Conservation (phyloP, 2,329 filamentous ascomycete genomes). For the Scolecobasidium constrictum region DNA sequence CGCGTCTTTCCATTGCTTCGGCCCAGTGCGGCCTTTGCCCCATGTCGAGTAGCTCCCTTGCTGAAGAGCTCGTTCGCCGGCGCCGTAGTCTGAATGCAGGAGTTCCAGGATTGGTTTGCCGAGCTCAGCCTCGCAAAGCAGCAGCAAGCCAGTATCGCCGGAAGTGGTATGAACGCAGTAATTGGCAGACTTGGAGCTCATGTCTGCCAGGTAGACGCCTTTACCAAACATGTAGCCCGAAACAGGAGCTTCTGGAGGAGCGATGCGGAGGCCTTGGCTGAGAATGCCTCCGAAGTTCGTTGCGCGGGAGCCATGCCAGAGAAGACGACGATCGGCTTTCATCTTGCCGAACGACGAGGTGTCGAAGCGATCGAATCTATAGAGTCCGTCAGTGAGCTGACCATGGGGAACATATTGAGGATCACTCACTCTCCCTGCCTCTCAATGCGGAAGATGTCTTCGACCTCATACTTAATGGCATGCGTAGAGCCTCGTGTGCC, state of each 20-base stretch:
- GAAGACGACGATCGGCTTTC: slow-evolving; percentile 58
- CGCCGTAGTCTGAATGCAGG: slow-evolving; percentile 45
- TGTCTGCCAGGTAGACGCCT: slow-evolving; percentile 66
- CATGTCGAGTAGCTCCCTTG: slow-evolving; percentile 56
- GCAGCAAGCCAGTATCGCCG: slow-evolving; percentile 59
- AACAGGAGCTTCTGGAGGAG: slow-evolving; percentile 70
- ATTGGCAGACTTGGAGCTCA: slow-evolving; percentile 68
- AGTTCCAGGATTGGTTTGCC: slow-evolving; percentile 64
- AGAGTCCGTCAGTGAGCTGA: too few relatives aligned
- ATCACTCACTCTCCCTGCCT: slow-evolving; percentile 68
- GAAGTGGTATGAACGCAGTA: slow-evolving; percentile 58
- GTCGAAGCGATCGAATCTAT: slow-evolving; percentile 54
- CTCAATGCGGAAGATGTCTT: slow-evolving; percentile 75
- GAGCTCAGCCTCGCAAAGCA: slow-evolving; percentile 78
- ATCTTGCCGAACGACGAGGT: slow-evolving; percentile 41
- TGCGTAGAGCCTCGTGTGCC: slow-evolving; percentile 61
- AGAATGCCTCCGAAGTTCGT: slow-evolving; percentile 86
- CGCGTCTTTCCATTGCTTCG: slow-evolving; percentile 67
- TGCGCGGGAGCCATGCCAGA: slow-evolving; percentile 78
- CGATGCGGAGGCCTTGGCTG: slow-evolving; percentile 79
- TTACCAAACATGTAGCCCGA: slow-evolving; percentile 73
- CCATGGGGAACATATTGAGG: too few relatives aligned
- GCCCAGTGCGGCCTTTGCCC: slow-evolving; percentile 56
- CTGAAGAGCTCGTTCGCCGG: slow-evolving; percentile 50
- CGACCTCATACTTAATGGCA: slow-evolving; percentile 44